These are phyloP conservation scores for Collybia mongolica DNA, from an alignment of 768 basidiomycete genomes.

Conservation along the genomic window DNA sequence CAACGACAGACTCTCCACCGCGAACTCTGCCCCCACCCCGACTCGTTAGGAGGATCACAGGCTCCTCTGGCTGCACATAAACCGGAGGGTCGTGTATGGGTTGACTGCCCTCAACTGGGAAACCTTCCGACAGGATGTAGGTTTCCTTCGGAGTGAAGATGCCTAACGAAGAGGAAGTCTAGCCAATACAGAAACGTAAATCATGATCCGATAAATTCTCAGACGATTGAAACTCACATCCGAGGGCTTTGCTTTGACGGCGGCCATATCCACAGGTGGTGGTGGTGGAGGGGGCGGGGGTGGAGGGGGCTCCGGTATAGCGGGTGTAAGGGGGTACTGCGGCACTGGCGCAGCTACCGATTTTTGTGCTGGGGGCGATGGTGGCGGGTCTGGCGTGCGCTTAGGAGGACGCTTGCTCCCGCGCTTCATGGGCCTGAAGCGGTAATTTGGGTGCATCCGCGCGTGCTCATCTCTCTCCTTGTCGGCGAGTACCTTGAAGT, in stretches of 20 bases:
- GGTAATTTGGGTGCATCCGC: slow-evolving; percentile 58
- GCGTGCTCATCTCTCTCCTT: slow-evolving; percentile 57
- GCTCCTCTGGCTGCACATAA: too few relatives aligned
- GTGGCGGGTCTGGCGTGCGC: slow-evolving; percentile 11
- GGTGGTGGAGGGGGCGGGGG: slow-evolving; percentile 2
- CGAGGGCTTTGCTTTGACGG: slow-evolving; percentile 10
- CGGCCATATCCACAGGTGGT: slow-evolving; percentile 13
- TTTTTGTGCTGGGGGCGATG: background rate
- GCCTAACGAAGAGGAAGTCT: too few relatives aligned
- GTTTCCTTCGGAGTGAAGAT: too few relatives aligned
- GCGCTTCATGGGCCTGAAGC: slow-evolving; percentile 55
- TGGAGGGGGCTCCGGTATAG: background rate
- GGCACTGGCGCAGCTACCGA: slow-evolving; percentile 4
- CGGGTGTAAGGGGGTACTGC: slow-evolving; percentile 5
- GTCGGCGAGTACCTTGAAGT: slow-evolving; percentile 53
- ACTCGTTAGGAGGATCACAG: too few relatives aligned
- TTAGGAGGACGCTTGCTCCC: slow-evolving; percentile 24
- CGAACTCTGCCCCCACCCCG: too few relatives aligned
- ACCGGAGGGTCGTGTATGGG: too few relatives aligned
- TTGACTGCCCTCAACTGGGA: too few relatives aligned
- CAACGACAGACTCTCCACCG: too few relatives aligned
- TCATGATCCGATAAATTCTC: too few relatives aligned
- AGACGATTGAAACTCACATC: too few relatives aligned
- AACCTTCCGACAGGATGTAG: too few relatives aligned
- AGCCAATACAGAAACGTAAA: too few relatives aligned